Base-by-base conservation (phyloP, 306 rosid species). In the Prunus campanulata region DNA sequence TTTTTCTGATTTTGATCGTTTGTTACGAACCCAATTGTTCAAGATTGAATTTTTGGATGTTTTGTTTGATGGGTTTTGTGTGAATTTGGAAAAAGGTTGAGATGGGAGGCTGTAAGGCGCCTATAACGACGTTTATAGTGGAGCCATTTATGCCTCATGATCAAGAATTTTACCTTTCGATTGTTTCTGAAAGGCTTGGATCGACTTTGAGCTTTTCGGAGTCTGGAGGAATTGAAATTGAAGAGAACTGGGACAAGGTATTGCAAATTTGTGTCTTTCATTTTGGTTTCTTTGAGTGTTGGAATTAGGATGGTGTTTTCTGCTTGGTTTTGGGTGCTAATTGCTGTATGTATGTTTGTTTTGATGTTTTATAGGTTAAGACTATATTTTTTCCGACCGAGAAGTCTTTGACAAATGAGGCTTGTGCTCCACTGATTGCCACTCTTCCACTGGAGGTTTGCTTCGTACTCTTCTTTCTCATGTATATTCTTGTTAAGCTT, bases 231-330 rank as follows among this genome's bases (percentile, higher is more conserved):
- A 87, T 90, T 35, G 97, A 92, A 51, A 86, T 92, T 66, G 97
- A 92, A 84, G 96, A 90, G 68, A 90, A 92, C 63, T 92, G 93
- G 97, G 93, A 92, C 81, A 92, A 90, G 88, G 97, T 92, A 77
- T 19, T 67, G 55, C 6, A 4, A 59, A 59, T 2, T 57, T 62
- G 20, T 42, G 59, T 16, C 18, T 44, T 57, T 48, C 16, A 44
- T 5, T 25, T 77, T 25, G 4, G 15, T 52, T 15, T 16, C 5
- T 68, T 24, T 32, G 16, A 24, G 12, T 22, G 71, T 48, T 70
- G 67, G 14, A 61, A 61, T 16, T 32, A 11, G 82, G 24, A 48
- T 72, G 27, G 42, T 47, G 19, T 65, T 42, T 25, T 42, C 16
- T 64, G 77, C 35, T 72, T 66, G 44, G 16, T 46, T 68, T 76